Base-by-base conservation (phyloP, 306 rosid genomes). In the Cicer arietinum region DNA sequence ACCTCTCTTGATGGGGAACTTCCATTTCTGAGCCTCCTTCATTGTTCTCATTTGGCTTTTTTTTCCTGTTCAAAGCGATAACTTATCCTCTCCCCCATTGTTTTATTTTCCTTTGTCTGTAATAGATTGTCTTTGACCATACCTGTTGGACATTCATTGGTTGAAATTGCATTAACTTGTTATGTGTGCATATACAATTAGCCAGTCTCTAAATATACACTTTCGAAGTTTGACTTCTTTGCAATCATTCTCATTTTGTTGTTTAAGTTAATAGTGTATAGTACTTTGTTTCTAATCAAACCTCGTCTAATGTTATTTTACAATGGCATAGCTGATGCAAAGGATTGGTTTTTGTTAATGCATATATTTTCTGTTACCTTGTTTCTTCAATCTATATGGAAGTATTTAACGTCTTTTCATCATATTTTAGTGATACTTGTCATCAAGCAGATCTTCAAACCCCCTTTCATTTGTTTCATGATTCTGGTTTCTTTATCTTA, bases 401-500 rank as follows among this genome's bases (percentile, higher is more conserved):
- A 43, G 47, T 35, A 60, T 76, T 67, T 71, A 43, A 52, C 75
- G 10, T 18, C 30, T 22, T 22, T 40, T n/a, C 79, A 12, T 77
- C 75, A 51, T 25, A 25, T 66, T 70, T 58, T 64, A 25, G 16
- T 69, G 79, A 59, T 75, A 16, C 17, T 4, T 79, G 71, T 47
- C 6, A 8, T 52, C 57, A 14, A 76, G 65, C 45, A 8, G 22
- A 75, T 44, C 58, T 45, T 83, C 39, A 70, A 44, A 50, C 9
- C 37, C n/a, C 46, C 61, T 81, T 60, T 73, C 20, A 10, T 22
- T 64, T 37, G 69, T 44, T 71, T 77, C 25, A 68, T 73, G 56
- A 53, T 80, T 82, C 56, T 25, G 50, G 37, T 63, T 47, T 75
- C 39, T 44, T 48, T 78, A 53, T 35, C 59, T 46, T 77, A 93